A percentile compares a stretch with the other conserved stretches of the same genome.
Evolutionary conservation across 768 basidiomycete genomes (phyloP).

Genomic region (Boletus vermiculosoides): DNA sequence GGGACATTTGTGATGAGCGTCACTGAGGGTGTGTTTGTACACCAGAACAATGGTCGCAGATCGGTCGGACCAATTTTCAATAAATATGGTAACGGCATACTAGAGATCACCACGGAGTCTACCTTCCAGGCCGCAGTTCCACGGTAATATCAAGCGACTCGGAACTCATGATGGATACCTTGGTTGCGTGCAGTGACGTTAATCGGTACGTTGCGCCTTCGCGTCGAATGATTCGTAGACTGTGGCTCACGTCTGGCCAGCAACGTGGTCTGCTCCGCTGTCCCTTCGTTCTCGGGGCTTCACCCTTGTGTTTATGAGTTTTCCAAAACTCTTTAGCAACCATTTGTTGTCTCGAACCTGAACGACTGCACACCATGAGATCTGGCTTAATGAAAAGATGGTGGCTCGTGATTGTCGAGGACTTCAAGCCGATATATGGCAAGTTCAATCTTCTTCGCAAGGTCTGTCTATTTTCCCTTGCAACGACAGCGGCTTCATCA

Average conservation of each 20-base stretch:
- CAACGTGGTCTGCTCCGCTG: constrained; percentile 88
- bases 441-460: too few relatives aligned
- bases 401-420: too few relatives aligned
- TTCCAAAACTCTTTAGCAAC: constrained; percentile 67
- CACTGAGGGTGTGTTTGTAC: constrained; percentile 87
- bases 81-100: constrained; percentile 87
- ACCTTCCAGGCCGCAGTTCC: constrained; percentile 99
- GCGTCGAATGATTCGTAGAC: too few relatives aligned
- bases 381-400: too few relatives aligned
- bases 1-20: constrained; percentile 96
- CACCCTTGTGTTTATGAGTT: constrained; percentile 71
- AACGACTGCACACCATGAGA: constrained; percentile 91
- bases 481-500: too few relatives aligned
- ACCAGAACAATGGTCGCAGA: constrained; percentile 89
- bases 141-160: constrained; percentile 95
- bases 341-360: constrained; percentile 44
- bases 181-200: constrained; percentile 98
- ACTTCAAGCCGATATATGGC: too few relatives aligned
- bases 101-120: constrained; percentile 96
- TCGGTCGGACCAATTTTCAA: constrained; percentile 91
- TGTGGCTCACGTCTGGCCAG: constrained; percentile 37
- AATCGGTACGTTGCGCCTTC: constrained; percentile 28
- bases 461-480: too few relatives aligned
- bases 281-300: constrained; percentile 51
- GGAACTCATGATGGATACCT: constrained; percentile 97